Base-by-base conservation (phyloP, 805 yeast genomes). In the Ogataea parapolymorpha region DNA sequence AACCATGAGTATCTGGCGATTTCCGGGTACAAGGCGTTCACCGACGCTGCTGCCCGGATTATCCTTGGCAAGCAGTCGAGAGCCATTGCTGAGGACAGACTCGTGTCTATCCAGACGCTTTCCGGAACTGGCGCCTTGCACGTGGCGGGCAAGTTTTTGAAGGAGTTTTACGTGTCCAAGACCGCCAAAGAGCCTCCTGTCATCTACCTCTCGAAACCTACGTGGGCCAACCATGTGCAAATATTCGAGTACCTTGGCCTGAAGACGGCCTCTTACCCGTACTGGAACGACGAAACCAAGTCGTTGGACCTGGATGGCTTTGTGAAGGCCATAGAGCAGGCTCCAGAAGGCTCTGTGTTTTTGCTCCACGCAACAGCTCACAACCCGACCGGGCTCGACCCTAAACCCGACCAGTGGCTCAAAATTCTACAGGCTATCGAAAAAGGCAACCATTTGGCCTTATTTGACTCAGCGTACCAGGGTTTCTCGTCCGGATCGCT, bases 301-400 rank as follows among this genome's bases (percentile, higher is more conserved):
- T 68, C 81, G 3, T 73, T 91, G 53, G 84, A 86, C 60, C 63
- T 90, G 44, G 70, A 75, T 6, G 95, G 89, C 1, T 79, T 82
- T 58, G 52, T 90, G 26, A 50, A 55, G 10, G 67, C 87, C 32
- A 81, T 91, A 49, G 69, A 75, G 34, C 42, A 61, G 15, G 95
- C 96, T 10, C 82, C 83, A 40, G 61, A 63, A 6, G 95, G 95
- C 35, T 87, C 95, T 7, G 70, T 88, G 32, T 80, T 91, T 53
- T 65, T 91, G 43, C 72, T 91, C 45, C 99, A 91, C 61, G 89
- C 98, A 3, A 90, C 97, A 65, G 98, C 98, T 25, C 99, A 91
- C 67, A 91, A 91, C 65, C 98, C 99, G 45, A 91, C 98, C 16
- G 99, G 98, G 30, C 79, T 91, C 53, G 99, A 91, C 63, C 98